A percentile compares a stretch with the other conserved stretches of the same genome.
phyloP scores from a whole-genome alignment of 2,329 filamentous ascomycete species.

The Colletotrichum coccodes region DNA sequence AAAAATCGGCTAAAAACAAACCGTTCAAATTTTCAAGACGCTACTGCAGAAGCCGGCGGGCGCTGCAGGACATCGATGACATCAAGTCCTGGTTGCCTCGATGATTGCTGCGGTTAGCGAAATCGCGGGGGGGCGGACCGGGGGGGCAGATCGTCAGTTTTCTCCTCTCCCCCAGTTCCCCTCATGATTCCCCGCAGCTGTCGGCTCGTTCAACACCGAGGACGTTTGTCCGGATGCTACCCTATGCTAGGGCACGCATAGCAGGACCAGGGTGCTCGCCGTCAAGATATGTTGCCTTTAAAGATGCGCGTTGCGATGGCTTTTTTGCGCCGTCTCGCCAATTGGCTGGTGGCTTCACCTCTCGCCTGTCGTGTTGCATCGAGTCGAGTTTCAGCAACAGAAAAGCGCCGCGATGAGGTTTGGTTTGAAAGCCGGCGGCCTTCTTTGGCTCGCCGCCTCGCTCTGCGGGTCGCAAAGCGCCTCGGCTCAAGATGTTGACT shows the following conservation, averaged over 20 bases:
- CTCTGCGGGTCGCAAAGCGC: conserved; percentile 10
- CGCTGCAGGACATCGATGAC: neutral
- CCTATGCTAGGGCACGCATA: neutral
- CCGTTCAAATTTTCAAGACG: neutral
- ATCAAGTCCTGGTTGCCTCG: conserved; percentile 9
- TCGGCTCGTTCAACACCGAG: conserved; percentile 32
- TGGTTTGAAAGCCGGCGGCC: conserved; percentile 20
- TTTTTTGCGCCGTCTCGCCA: conserved; percentile 4
- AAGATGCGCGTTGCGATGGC: neutral
- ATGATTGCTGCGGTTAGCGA: conserved; percentile 29
- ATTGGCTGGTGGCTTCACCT: conserved; percentile 6
- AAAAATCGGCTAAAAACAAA: neutral
- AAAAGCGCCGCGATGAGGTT: conserved; percentile 15
- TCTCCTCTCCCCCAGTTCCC: conserved; percentile 2
- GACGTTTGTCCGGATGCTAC: conserved; percentile 24
- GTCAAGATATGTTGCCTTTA: neutral
- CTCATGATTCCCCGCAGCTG: conserved; percentile 31
- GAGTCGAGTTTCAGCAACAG: neutral
- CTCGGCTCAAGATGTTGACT: conserved; percentile 24
- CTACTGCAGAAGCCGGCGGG: neutral
- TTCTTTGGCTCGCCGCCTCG: conserved; percentile 28
- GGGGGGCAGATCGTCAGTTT: conserved; percentile 14
- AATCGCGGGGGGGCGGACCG: conserved; percentile 24
- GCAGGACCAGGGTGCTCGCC: neutral
- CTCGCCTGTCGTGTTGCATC: neutral